Conservation (phyloP, 2,329 filamentous ascomycete genomes). For the Exophiala dermatitidis region DNA sequence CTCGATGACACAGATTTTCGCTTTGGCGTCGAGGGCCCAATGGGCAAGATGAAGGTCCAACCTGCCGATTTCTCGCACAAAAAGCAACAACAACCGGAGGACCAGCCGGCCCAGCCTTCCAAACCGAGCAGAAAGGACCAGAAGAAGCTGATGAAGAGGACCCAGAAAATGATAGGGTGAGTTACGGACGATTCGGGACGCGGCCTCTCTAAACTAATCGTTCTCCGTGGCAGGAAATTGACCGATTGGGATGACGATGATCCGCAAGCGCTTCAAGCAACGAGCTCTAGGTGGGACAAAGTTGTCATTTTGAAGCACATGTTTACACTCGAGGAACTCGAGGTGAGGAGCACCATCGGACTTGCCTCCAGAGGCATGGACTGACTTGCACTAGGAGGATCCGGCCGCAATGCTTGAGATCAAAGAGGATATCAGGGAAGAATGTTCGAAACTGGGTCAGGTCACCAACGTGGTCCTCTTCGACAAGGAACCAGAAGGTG, state of each 20-base stretch:
- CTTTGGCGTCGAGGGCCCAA: constrained; percentile 46
- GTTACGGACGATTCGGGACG: constrained; percentile 34
- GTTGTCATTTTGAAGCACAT: constrained; percentile 84
- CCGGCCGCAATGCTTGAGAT: constrained; percentile 77
- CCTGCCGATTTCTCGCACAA: constrained; percentile 88
- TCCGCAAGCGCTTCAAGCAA: constrained; percentile 52
- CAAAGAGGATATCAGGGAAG: constrained; percentile 87
- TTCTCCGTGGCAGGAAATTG: constrained; percentile 56
- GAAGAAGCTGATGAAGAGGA: constrained; percentile 84
- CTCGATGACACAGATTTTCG: constrained; percentile 62
- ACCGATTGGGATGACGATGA: constrained; percentile 95
- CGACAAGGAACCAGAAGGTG: constrained; percentile 75
- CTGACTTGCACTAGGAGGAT: constrained; percentile 53
- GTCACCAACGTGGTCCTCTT: constrained; percentile 90
- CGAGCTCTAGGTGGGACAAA: constrained; percentile 60
- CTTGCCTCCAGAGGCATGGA: background rate
- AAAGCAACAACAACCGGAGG: constrained; percentile 73
- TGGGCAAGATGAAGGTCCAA: constrained; percentile 69
- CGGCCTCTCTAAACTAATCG: constrained; percentile 17
- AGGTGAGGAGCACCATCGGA: constrained; percentile 36
- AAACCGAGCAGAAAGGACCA: constrained; percentile 58
- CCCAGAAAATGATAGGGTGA: constrained; percentile 67
- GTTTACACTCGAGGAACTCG: constrained; percentile 80
- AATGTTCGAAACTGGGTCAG: constrained; percentile 75
- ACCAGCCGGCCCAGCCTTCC: constrained; percentile 59